These are phyloP conservation scores for Tuber magnatum DNA, from an alignment of 495 filamentous ascomycete species.

Conservation along the genomic window DNA sequence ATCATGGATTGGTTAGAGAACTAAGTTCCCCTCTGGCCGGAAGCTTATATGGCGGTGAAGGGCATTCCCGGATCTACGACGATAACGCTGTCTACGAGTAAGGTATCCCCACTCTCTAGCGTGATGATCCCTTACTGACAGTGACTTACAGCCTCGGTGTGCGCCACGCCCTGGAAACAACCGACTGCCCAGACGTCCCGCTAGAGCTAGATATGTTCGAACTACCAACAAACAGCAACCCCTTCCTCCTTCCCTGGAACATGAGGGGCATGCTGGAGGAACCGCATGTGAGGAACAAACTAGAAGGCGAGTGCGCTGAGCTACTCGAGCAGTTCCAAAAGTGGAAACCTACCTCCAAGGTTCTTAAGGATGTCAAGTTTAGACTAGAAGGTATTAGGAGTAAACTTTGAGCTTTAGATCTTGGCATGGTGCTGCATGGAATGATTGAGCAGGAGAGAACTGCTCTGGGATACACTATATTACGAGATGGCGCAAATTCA, in stretches of 20 bases:
- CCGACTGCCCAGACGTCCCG: slow-evolving; percentile 51
- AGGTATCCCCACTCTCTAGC: slow-evolving; percentile 33
- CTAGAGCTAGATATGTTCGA: slow-evolving; percentile 50
- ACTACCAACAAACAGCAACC: slow-evolving; percentile 54
- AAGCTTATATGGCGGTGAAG: slow-evolving; percentile 83
- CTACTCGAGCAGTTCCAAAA: slow-evolving; percentile 82
- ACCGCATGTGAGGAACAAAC: slow-evolving; percentile 74
- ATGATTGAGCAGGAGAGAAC: background rate
- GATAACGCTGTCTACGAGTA: slow-evolving; percentile 83
- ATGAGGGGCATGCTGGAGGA: slow-evolving; percentile 90
- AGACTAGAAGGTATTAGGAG: slow-evolving; percentile 72
- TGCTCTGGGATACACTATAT: background rate
- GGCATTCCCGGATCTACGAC: slow-evolving; percentile 88
- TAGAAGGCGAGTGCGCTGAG: slow-evolving; percentile 67
- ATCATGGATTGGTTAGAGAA: slow-evolving; percentile 90
- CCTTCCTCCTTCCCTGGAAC: slow-evolving; percentile 87
- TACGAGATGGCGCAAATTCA: slow-evolving; percentile 1
- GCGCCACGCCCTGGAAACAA: slow-evolving; percentile 78
- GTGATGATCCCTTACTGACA: slow-evolving; percentile 15
- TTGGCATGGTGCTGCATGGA: background rate
- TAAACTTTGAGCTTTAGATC: slow-evolving; percentile 25
- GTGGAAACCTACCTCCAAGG: slow-evolving; percentile 85
- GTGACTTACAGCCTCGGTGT: slow-evolving; percentile 60
- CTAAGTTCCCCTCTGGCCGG: slow-evolving; percentile 81
- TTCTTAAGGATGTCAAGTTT: slow-evolving; percentile 92